Percentiles rank a stretch among this genome's conserved stretches.
These are phyloP conservation scores for Ganoderma lingzhi DNA, from an alignment of 1,284 basidiomycete genomes.

Conservation along the genomic window DNA sequence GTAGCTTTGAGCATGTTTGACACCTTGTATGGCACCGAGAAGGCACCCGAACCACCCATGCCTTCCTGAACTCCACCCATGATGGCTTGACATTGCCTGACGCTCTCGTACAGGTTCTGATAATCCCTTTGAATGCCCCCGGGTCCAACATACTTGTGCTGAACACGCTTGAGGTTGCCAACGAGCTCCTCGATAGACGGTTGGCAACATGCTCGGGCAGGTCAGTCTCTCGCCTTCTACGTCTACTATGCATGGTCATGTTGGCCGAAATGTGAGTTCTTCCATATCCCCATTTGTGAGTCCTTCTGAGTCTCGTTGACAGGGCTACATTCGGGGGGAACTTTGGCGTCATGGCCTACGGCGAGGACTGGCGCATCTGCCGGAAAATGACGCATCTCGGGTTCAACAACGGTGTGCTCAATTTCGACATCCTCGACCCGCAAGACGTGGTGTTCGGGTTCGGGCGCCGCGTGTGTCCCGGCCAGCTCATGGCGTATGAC, in stretches of 20 bases:
- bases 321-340: constrained; percentile 52
- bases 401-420: constrained; percentile 25
- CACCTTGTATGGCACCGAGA: no score
- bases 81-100: no score
- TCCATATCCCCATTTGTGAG: background rate
- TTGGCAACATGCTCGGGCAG: constrained; percentile 33
- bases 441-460: constrained; percentile 36
- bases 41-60: no score
- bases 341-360: constrained; percentile 46
- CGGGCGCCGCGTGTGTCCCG: constrained; percentile 35
- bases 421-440: constrained; percentile 25
- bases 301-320: background rate
- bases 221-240: constrained; percentile 4
- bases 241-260: constrained; percentile 33
- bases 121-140: constrained; percentile 29
- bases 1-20: no score
- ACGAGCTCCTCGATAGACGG: constrained; percentile 33
- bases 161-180: constrained; percentile 45
- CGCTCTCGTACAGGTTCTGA: constrained; percentile 25
- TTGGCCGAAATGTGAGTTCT: constrained; percentile 43
- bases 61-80: no score
- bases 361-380: constrained; percentile 50
- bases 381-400: constrained; percentile 44
- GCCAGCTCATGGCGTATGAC: constrained; percentile 35
- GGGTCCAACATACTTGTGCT: constrained; percentile 47